These are phyloP conservation scores for Peniophora sp. DNA, from an alignment of 1,284 basidiomycete genomes.

Conservation along the genomic window DNA sequence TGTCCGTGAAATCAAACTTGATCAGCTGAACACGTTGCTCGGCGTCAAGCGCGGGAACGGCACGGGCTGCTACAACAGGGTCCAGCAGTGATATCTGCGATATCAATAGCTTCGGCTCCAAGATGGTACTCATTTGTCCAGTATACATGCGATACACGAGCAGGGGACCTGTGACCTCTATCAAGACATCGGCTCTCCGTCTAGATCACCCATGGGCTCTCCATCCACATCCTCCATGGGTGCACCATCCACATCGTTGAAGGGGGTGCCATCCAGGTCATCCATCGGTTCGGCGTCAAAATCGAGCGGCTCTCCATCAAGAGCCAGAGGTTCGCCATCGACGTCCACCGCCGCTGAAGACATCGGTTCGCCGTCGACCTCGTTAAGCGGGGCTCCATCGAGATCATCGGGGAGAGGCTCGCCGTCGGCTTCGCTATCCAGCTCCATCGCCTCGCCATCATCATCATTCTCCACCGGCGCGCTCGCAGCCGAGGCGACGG, in stretches of 20 bases:
- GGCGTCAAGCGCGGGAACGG: too few species aligned
- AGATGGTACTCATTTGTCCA: too few species aligned
- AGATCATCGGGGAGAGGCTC: conserved; percentile 29
- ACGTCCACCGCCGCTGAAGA: conserved; percentile 13
- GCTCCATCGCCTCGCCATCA: conserved; percentile 30
- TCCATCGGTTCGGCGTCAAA: conserved; percentile 21
- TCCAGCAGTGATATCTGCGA: too few species aligned
- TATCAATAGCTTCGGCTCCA: too few species aligned
- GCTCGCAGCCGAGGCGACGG: conserved; percentile 31
- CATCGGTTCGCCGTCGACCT: conserved; percentile 23
- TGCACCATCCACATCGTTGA: conserved; percentile 16
- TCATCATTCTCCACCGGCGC: conserved; percentile 27
- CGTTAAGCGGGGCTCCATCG: conserved; percentile 30
- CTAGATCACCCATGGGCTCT: conserved; percentile 33
- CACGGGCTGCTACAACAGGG: too few species aligned
- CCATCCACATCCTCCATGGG: conserved; percentile 42
- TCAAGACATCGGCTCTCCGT: conserved; percentile 33
- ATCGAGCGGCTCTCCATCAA: conserved; percentile 27
- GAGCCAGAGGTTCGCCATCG: conserved; percentile 30
- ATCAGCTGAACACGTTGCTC: too few species aligned
- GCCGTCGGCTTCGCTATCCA: conserved; percentile 25
- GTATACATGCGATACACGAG: not conserved
- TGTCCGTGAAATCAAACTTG: too few species aligned
- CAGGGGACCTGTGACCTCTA: conserved; percentile 11
- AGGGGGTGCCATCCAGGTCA: conserved; percentile 20